Evolutionary conservation across 768 basidiomycete genomes (phyloP).

Genomic region (Phallus indusiatus): DNA sequence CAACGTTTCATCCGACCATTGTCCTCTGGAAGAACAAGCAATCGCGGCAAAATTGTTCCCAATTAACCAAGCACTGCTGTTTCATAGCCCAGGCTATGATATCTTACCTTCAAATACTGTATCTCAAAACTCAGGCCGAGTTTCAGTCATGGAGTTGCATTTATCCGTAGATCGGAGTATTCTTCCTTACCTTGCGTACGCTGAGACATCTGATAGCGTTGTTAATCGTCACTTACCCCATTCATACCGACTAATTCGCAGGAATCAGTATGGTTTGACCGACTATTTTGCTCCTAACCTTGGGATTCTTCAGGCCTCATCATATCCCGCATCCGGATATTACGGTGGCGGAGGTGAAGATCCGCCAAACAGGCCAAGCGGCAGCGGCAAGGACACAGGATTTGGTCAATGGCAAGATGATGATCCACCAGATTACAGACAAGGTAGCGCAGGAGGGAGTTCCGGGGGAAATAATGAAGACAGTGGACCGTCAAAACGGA

Average conservation of each 20-base stretch:
- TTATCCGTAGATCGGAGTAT: background rate
- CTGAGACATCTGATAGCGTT: background rate
- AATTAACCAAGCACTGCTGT: background rate
- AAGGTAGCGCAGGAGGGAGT: constrained; percentile 36
- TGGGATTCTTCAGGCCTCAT: background rate
- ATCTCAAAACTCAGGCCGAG: background rate
- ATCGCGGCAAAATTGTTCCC: background rate
- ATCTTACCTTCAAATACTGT: background rate
- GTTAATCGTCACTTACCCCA: background rate
- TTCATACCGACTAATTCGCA: background rate
- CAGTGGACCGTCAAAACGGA: background rate
- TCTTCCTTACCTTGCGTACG: background rate
- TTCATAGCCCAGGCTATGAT: background rate
- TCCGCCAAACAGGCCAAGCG: background rate
- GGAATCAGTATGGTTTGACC: background rate
- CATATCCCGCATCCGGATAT: background rate
- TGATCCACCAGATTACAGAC: background rate
- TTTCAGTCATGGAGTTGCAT: too few relatives aligned
- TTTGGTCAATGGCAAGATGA: background rate
- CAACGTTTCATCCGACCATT: background rate
- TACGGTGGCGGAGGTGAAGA: background rate
- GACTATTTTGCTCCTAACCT: background rate
- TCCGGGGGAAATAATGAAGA: constrained; percentile 14
- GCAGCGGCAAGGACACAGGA: background rate
- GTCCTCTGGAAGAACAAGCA: background rate